phyloP scores from a whole-genome alignment of 768 basidiomycete species.

The Suillus sp. region DNA sequence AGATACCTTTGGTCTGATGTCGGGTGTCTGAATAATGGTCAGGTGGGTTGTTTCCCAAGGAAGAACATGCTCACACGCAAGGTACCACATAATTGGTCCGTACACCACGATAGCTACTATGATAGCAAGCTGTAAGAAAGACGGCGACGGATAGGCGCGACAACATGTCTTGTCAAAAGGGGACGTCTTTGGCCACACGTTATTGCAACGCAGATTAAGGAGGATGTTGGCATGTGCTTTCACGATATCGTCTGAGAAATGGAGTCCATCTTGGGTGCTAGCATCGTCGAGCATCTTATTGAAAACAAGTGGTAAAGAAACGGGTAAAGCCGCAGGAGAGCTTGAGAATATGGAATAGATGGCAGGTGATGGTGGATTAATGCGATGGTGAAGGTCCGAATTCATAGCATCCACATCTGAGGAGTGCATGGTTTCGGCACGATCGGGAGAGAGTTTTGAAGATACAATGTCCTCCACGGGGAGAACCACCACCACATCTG shows the following conservation, averaged over 20 bases:
- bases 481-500: constrained; percentile 76
- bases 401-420: constrained; percentile 93
- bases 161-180: constrained; percentile 83
- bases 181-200: constrained; percentile 58
- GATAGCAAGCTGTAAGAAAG: constrained; percentile 54
- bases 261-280: constrained; percentile 83
- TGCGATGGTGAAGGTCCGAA: constrained; percentile 74
- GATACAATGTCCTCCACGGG: constrained; percentile 75
- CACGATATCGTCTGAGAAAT: constrained; percentile 67
- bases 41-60: constrained; percentile 19
- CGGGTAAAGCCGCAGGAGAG: constrained; percentile 30
- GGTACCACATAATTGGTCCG: constrained; percentile 51
- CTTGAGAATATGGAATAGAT: constrained; percentile 34
- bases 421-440: constrained; percentile 68
- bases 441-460: constrained; percentile 62
- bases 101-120: constrained; percentile 48
- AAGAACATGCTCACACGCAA: constrained; percentile 31
- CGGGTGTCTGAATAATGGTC: constrained; percentile 19
- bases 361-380: constrained; percentile 40
- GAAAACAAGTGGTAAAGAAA: constrained; percentile 75
- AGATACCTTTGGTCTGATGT: constrained; percentile 19
- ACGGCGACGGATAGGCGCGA: constrained; percentile 69
- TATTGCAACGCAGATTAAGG: constrained; percentile 82
- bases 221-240: constrained; percentile 75
- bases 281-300: constrained; percentile 76